Conservation (phyloP, 805 yeast species). For the Cyberlindnera subsufficiens region DNA sequence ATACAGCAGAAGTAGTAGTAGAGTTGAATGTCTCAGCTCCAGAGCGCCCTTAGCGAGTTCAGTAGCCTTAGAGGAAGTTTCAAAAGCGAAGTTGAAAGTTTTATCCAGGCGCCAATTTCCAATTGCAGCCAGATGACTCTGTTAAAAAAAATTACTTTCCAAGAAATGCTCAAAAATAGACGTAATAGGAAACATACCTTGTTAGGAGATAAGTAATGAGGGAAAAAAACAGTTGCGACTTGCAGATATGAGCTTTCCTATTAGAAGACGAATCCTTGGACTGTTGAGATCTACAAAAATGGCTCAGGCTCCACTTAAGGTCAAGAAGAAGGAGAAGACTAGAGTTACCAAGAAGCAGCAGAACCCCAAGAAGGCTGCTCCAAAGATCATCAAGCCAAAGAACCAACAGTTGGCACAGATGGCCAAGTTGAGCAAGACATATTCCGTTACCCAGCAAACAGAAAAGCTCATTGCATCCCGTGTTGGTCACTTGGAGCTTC, state of each 20-base stretch:
- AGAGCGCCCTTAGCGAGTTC: background rate
- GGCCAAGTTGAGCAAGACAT: slow-evolving; percentile 48
- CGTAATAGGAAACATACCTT: no score
- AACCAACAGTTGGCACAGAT: slow-evolving; percentile 47
- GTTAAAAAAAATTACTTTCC: no score
- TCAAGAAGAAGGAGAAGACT: slow-evolving; percentile 32
- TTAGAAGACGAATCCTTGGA: no score
- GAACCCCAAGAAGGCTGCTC: slow-evolving; percentile 68
- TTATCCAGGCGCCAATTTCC: no score
- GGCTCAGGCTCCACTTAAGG: slow-evolving; percentile 73
- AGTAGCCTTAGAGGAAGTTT: background rate
- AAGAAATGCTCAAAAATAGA: no score
- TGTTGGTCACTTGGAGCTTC: slow-evolving; percentile 89
- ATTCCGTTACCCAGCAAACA: slow-evolving; percentile 50
- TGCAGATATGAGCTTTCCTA: no score
- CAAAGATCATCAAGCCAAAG: slow-evolving; percentile 63
- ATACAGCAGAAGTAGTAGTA: no score
- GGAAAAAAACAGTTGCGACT: no score
- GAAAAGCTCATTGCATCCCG: slow-evolving; percentile 83
- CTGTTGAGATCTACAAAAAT: slow-evolving; percentile 26
- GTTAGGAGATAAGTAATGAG: no score
- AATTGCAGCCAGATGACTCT: no score
- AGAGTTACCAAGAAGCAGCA: slow-evolving; percentile 54
- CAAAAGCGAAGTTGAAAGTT: no score
- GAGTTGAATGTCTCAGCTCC: slow-evolving; percentile 11